These are phyloP conservation scores for Oldenlandia corymbosa DNA, from an alignment of 257 asterid genomes.

Conservation along the genomic window DNA sequence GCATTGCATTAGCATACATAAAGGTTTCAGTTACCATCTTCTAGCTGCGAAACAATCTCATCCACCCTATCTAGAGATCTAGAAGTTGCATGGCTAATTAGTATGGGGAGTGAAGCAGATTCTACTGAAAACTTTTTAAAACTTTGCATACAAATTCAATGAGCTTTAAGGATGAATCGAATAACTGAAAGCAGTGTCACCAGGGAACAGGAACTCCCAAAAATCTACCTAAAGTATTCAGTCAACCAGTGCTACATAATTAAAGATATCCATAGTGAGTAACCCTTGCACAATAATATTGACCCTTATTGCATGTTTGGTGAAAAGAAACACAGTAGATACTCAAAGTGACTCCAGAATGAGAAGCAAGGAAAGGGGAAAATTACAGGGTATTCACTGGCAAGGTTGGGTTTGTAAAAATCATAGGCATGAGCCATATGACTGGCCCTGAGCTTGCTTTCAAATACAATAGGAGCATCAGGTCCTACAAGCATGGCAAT, in stretches of 20 bases:
- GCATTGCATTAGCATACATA: background rate
- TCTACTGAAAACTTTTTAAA: background rate
- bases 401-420: slow-evolving; percentile 97
- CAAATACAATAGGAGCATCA: slow-evolving; percentile 92
- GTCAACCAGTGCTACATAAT: background rate
- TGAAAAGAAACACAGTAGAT: background rate
- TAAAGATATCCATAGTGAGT: no score
- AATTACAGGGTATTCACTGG: slow-evolving; percentile 98
- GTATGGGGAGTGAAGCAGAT: background rate
- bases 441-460: slow-evolving; percentile 90
- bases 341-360: background rate
- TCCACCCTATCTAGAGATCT: background rate
- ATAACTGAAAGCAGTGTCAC: background rate
- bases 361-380: slow-evolving; percentile 15
- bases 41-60: background rate
- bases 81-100: background rate
- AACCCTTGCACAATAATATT: no score
- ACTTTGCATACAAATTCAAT: background rate
- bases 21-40: background rate
- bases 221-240: background rate
- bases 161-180: background rate
- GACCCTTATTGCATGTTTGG: background rate
- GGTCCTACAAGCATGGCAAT: slow-evolving; percentile 97
- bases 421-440: slow-evolving; percentile 98
- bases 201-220: background rate